phyloP scores from a whole-genome alignment of 352 stramenopile species.

The Aphanomyces stellatus region DNA sequence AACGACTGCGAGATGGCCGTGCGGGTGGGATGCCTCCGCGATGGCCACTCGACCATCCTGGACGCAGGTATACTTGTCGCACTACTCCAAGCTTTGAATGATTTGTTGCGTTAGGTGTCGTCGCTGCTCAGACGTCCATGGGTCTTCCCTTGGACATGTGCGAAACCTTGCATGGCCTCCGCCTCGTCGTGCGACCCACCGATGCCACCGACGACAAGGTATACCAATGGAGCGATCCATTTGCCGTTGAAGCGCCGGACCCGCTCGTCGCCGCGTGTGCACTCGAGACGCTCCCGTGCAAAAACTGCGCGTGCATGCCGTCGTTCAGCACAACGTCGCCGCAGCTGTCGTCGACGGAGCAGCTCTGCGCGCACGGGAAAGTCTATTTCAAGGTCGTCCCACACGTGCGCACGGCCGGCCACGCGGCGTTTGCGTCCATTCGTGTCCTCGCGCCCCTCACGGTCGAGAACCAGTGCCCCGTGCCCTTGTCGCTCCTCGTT shows the following conservation, averaged over 20 bases:
- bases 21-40: constrained; percentile 45
- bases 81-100: not conserved
- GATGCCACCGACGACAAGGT: constrained; percentile 26
- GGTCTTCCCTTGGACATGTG: not conserved
- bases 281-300: not conserved
- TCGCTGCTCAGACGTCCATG: not conserved
- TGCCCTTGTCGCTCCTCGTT: constrained; percentile 51
- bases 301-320: constrained; percentile 42
- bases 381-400: constrained; percentile 40
- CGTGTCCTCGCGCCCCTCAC: constrained; percentile 51
- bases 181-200: not conserved
- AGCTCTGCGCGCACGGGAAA: constrained; percentile 6
- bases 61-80: constrained; percentile 30
- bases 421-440: constrained; percentile 57
- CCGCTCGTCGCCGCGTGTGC: not conserved
- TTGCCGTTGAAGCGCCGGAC: not conserved
- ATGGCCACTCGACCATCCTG: constrained; percentile 48
- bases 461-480: constrained; percentile 73
- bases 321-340: constrained; percentile 7
- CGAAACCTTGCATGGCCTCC: not conserved
- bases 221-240: constrained; percentile 74
- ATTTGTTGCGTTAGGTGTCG: not conserved
- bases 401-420: constrained; percentile 50
- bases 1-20: constrained; percentile 58
- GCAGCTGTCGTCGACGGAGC: not conserved